These are phyloP conservation scores for Abrus precatorius DNA, from an alignment of 306 rosid species.

Conservation along the genomic window DNA sequence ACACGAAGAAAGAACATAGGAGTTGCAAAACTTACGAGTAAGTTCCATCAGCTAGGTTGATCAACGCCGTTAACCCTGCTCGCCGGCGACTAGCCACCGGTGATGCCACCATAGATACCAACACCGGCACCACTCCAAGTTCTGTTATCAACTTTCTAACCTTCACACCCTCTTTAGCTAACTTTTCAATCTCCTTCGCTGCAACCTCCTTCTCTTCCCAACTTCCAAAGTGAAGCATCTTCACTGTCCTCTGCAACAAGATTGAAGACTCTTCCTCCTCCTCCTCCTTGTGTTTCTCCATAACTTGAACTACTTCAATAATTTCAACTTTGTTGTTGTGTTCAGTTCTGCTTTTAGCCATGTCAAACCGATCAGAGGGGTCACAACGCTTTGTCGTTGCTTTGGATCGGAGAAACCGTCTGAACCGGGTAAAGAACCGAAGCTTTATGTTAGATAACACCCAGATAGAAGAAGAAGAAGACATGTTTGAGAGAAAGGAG, in stretches of 20 bases:
- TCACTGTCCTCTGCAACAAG: conserved; percentile 76
- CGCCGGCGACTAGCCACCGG: conserved; percentile 55
- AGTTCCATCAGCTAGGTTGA: conserved; percentile 78
- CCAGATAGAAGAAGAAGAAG: conserved; percentile 74
- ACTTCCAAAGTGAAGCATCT: conserved; percentile 91
- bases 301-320: conserved; percentile 30
- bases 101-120: conserved; percentile 80
- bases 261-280: conserved; percentile 46
- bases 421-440: conserved; percentile 74
- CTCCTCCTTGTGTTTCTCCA: conserved; percentile 48
- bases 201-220: conserved; percentile 87
- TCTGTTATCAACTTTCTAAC: conserved; percentile 75
- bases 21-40: conserved; percentile 69
- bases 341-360: conserved; percentile 28
- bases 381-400: conserved; percentile 58
- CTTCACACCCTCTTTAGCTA: conserved; percentile 74
- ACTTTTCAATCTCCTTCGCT: conserved; percentile 69
- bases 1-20: neutral
- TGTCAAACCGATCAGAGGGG: conserved; percentile 46
- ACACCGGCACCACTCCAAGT: conserved; percentile 82
- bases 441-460: conserved; percentile 69
- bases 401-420: conserved; percentile 72
- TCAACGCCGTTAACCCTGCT: conserved; percentile 65
- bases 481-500: conserved; percentile 56
- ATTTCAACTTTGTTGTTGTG: conserved; percentile 41